Evolutionary conservation across 2,329 filamentous ascomycete species (phyloP), one percentile per base, ranked within the genome.

Genomic region (Arthrobotrys musiformis): DNA sequence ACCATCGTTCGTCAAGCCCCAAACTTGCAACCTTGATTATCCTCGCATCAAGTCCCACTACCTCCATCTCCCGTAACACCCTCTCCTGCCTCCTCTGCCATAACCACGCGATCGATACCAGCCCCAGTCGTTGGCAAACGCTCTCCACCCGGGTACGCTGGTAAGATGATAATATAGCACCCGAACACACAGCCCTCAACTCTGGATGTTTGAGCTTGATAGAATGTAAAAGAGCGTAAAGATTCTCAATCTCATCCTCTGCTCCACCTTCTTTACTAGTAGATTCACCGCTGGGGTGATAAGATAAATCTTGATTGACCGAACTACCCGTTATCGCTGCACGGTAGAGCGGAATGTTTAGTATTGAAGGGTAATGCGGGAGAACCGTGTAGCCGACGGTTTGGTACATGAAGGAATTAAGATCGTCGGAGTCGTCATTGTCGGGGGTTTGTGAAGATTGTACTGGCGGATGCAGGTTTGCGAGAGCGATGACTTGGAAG

Each of bases 391-490:
- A 93, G 11, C 95, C 95, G 76, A 97, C 92, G 2, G 95, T 99
- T 86, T 99, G 95, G 86, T 98, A 99, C 95, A 99, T 99, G 89
- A 95, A 98, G 85, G 94, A 97, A 84, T 99, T 93, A 81, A 97
- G 87, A 83, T 98, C 92, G 54, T 86, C 82, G 9, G 73, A 67
- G 33, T 50, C 67, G 17, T 54, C 69, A n/a, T 70, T 64, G 24
- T 72, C 40, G 17, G 54, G 56, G 17, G 56, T 60, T 24, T 44
- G 76, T 17, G 35, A 7, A 9, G 54, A 24, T 26, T 64, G 80
- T 54, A 78, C 75, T 13, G 81, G 85, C 61, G 93, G 94, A 82
- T 94, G 88, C 68, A 99, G 86, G 84, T 99, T 99, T 60, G 93
- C 95, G 56, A 99, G 86, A 6, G 95, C 95, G 61, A 97, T 89